Evolutionary conservation across 1,139 yeast species (phyloP), one percentile per base, ranked within the genome.

Genomic region (Ashbya aceris): DNA sequence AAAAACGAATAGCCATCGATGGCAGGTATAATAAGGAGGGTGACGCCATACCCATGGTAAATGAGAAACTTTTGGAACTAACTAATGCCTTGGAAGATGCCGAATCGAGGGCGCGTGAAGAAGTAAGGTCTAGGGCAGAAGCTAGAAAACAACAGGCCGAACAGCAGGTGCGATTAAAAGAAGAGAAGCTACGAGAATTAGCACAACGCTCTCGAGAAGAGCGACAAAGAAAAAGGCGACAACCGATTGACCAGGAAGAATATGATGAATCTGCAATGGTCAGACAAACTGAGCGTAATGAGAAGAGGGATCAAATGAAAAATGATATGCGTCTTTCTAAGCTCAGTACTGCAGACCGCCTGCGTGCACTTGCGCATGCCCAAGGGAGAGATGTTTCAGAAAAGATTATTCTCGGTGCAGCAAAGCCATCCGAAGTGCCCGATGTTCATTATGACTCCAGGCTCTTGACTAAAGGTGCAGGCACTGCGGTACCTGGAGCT

Each of bases 31-130:
- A 50, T 14, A 45, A 45, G 14, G 49, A 38, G 6, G 41, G 45
- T 32, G 45, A 38, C 40, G 51, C 29, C 4, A 45, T 58, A 2
- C 66, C 60, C 2, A 65, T 65, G 13, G 65, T 83, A 33, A 84
- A 77, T 56, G 68, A 79, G 13, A 78, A 78, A 41, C 79, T 83
- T 56, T 72, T 77, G 2, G 69, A 72, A 27, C 68, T 89, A 33
- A 75, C 89, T 1, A 74, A 71, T 38, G 95, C 96, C 0, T 68
- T 89, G 45, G 83, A 78, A 43, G 64, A 68, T 10, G 96, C 96
- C 0, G 96, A 86, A 49, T 66, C 69, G 33, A 68, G 74, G 37
- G 94, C 95, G 0, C 66, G 95, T 47, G 77, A 79, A 46, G 87
- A 82, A 47, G 73, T 89, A 13, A 70, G 71, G 44, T 58, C 70